Base-by-base conservation (phyloP, 352 stramenopile genomes). In the Pythium aquatile region DNA sequence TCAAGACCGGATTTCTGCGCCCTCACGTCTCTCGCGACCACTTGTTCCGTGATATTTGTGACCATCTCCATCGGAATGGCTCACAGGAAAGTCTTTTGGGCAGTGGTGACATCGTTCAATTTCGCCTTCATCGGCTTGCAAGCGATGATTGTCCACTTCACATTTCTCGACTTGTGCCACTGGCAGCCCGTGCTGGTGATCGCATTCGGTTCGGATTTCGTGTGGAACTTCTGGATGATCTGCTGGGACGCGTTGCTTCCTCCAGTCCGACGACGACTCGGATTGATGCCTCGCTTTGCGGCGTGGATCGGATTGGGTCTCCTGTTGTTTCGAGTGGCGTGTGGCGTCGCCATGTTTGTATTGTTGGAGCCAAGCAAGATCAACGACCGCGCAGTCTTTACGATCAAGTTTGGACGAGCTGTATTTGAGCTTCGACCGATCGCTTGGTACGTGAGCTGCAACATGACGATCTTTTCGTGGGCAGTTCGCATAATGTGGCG, bases 61-160 rank as follows among this genome's bases (percentile, higher is more conserved):
- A 29, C 1, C 11, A 33, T 37, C 0, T 28, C 1, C n/a, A 30
- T 56, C 17, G 40, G 13, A 1, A 48, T n/a, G 14, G 40, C 40
- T 3, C 40, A 81, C 10, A 66, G 69, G 0, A 20, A 81, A 9
- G 49, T 84, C 6, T 58, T 81, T 1, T 37, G 55, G 17, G 26
- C 65, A 2, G 46, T 80, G 8, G 20, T 69, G 14, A 72, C 58
- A 16, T 84, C 76, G 8, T 84, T 81, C 46, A 72, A 84, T 37
- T 76, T 73, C 30, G 35, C 74, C 8, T 79, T 78, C 39, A 78
- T 81, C 51, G 47, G 40, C 0, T 49, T 68, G 2, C 68, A 84
- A 30, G 59, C 63, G 3, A 66, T 60, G 0, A n/a, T 58, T 26
- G 72, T 72, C 17, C 73, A 74, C 40, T 14, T 78, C 9, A 54